Evolutionary conservation across 2,329 filamentous ascomycete species (phyloP), one percentile per base, ranked within the genome.

Genomic region (Sporothrix sp.): DNA sequence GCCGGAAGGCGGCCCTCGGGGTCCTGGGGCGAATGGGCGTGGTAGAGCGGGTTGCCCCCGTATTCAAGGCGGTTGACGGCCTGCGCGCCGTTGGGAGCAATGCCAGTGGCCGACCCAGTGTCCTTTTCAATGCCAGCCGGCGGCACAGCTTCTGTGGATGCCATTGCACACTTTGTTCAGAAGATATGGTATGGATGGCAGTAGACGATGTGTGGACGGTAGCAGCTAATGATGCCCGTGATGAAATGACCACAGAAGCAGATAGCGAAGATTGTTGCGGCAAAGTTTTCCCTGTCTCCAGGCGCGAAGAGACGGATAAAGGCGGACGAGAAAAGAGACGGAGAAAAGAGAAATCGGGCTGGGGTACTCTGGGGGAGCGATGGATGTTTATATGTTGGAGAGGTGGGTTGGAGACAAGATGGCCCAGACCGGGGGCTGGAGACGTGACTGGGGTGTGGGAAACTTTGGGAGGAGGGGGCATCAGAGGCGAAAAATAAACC

Each of bases 1-100:
- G 84, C 76, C 47, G 76, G 72, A 39, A 81, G 63, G 8, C 69
- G 64, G 9, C 60, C 57, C 14, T 67, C 67, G 10, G 55, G 49
- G 35, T 63, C 63, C 45, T 55, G 52, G 52, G 57, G 59, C 6
- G 62, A 53, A 57, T 68, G 66, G 25, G 62, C 56, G 50, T 66
- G 61, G 48, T 60, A 64, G 44, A 68, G 64, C 8, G 70, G 70
- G 61, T 72, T 71, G 57, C 61, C 62, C 50, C 66, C 64, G 51
- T 65, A 66, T 55, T 61, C 52, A 46, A 55, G 43, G 39, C 55
- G 59, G 39, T 57, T 55, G 45, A 47, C 51, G 14, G 52, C 16
- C 25, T 53, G 49, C 6, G 40, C 23, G 10, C 48, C 50, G 39
- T 54, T 52, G 28, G 46, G 39, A 23, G 44, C 28, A 32, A 32